A percentile compares a stretch with the other conserved stretches of the same genome.
Evolutionary conservation across 202 grass and related monocot species (phyloP).

Genomic region (Carex arenaria): DNA sequence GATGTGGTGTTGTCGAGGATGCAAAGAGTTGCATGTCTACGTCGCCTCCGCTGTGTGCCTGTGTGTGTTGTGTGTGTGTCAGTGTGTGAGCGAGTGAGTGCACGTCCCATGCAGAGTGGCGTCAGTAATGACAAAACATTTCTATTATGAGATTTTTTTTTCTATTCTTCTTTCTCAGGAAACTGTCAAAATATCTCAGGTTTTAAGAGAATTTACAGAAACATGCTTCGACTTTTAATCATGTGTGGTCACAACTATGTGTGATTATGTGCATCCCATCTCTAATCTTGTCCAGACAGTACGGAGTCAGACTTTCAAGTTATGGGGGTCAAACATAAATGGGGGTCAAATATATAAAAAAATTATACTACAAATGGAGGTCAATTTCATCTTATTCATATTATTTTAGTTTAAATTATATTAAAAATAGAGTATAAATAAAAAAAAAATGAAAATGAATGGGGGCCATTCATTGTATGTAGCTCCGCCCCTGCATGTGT

Average conservation of each 20-base stretch:
- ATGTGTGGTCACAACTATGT: not conserved
- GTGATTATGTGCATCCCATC: not conserved
- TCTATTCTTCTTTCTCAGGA: not conserved
- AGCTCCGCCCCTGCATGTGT: too few species aligned
- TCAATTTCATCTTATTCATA: too few species aligned
- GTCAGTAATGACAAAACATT: not conserved
- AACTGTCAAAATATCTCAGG: not conserved
- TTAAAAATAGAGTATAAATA: too few species aligned
- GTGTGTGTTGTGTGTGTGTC: not conserved
- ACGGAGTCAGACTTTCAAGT: too few species aligned
- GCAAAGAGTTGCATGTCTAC: constrained; percentile 11
- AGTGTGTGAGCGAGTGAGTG: constrained; percentile 1
- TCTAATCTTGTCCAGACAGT: too few species aligned
- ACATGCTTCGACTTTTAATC: not conserved
- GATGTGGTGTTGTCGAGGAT: constrained; percentile 6
- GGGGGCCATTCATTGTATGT: too few species aligned
- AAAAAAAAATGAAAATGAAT: too few species aligned
- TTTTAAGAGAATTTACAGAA: not conserved
- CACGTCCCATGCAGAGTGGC: constrained; percentile 19
- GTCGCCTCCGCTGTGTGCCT: not conserved
- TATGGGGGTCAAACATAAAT: too few species aligned
- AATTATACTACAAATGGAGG: too few species aligned
- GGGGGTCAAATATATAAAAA: too few species aligned
- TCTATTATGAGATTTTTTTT: not conserved
- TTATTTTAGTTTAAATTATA: too few species aligned